Evolutionary conservation across 257 asterid species (phyloP), one percentile per base, ranked within the genome.

Genomic region (Craterostigma plantagineum): DNA sequence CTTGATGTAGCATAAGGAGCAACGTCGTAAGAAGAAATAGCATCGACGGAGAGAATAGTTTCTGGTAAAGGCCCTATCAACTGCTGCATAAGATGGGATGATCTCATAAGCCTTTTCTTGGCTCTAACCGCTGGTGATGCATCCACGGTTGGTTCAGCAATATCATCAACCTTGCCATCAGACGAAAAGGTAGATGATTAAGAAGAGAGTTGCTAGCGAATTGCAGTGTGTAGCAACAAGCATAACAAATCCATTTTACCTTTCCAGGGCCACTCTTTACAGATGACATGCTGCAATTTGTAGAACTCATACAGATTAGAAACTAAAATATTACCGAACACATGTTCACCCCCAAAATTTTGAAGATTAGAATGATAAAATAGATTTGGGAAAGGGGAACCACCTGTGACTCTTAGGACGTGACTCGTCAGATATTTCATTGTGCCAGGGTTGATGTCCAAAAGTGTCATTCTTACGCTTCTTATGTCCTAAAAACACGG

Each of bases 1-100:
- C 97, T 69, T 33, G 80, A 64, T 30, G 65, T 62, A 49, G 63
- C 54, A 57, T 78, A 86, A 34, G 61, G 63, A 58, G 69, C 69
- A 61, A 55, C 51, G 58, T 62, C 82, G 64, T 47, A 59, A 35
- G 46, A 57, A 14, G 69, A 54, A 36, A 44, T 55, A 48, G 84
- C 66, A 67, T 75, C 79, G 18, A 61, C 52, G 36, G 74, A 77
- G 39, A 77, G 74, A 57, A 86, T 49, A 45, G 60, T 58, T 38
- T 64, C 62, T 14, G 75, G 75, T 12, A 82, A 72, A 54, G 87
- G 81, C 49, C 48, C 55, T 71, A 84, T 42, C 43, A 84, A 54
- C 52, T 80, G 87, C 72, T 84, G 93, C 90, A 75, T 77, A 55
- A 84, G 96, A 51, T 72, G 92, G 17, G 85, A 67, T 34, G 93